Conservation (phyloP, 345 rosid genomes). For the Turnera subulata region DNA sequence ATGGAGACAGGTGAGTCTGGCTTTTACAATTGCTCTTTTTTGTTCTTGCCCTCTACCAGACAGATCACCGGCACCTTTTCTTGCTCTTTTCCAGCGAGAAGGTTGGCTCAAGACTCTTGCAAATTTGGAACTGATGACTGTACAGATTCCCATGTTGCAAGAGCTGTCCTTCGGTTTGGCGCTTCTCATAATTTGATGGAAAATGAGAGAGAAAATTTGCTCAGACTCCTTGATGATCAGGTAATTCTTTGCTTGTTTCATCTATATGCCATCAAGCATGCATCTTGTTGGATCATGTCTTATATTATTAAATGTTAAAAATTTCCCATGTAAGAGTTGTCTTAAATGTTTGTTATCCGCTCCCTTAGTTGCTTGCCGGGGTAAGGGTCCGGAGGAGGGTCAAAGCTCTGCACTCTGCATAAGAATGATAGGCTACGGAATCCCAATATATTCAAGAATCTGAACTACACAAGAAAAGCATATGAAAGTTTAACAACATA, state of each 20-base stretch:
- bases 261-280: background rate
- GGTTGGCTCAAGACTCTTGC: conserved; percentile 76
- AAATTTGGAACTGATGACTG: conserved; percentile 64
- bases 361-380: too few relatives aligned
- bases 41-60: conserved; percentile 6
- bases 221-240: conserved; percentile 60
- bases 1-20: conserved; percentile 61
- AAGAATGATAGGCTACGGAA: too few relatives aligned
- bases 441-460: too few relatives aligned
- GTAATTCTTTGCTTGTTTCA: conserved; percentile 31
- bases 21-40: conserved; percentile 1
- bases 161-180: conserved; percentile 63
- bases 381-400: too few relatives aligned
- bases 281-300: too few relatives aligned
- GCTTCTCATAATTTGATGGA: conserved; percentile 67
- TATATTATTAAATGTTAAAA: too few relatives aligned
- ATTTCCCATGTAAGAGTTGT: too few relatives aligned
- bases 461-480: too few relatives aligned
- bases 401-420: too few relatives aligned
- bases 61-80: conserved; percentile 7
- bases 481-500: too few relatives aligned
- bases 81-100: conserved; percentile 44
- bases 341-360: too few relatives aligned
- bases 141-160: conserved; percentile 43
- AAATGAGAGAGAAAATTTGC: conserved; percentile 61